These are phyloP conservation scores for Pharus latifolius DNA, from an alignment of 176 grass and related monocot genomes.

Conservation along the genomic window DNA sequence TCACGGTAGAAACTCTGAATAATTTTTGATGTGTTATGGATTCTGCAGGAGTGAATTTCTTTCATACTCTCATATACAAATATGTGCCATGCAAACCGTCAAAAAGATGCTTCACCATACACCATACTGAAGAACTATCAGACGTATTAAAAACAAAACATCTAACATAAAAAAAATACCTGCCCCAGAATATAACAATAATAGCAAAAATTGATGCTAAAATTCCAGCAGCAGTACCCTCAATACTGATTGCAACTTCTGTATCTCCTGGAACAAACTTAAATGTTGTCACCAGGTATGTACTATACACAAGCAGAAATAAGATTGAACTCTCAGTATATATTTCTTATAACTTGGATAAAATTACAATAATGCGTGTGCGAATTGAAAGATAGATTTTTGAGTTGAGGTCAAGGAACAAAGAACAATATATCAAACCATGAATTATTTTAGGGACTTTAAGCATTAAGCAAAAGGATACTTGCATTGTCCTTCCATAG, in stretches of 20 bases:
- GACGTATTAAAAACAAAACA: background rate
- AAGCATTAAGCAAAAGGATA: conserved; percentile 4
- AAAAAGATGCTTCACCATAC: too few relatives aligned
- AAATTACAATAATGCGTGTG: background rate
- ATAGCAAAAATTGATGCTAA: conserved; percentile 51
- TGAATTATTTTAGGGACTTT: background rate
- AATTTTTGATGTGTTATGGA: too few relatives aligned
- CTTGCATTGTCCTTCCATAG: conserved; percentile 83
- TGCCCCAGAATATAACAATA: conserved; percentile 63
- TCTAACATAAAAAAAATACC: conserved; percentile 34
- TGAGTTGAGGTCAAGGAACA: too few relatives aligned
- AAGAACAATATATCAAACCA: background rate
- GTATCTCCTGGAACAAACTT: conserved; percentile 86
- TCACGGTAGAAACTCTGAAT: too few relatives aligned
- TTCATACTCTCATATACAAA: too few relatives aligned
- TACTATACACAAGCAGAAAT: conserved; percentile 48
- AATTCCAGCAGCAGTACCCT: conserved; percentile 83
- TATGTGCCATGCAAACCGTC: too few relatives aligned
- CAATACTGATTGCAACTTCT: conserved; percentile 79
- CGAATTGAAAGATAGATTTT: background rate
- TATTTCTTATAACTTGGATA: background rate
- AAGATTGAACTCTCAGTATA: conserved; percentile 10
- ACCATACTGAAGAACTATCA: background rate
- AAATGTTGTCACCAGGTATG: conserved; percentile 83
- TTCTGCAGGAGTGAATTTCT: too few relatives aligned